These are phyloP conservation scores for Cutaneotrichosporon sp. DNA, from an alignment of 1,284 basidiomycete species.

Conservation along the genomic window DNA sequence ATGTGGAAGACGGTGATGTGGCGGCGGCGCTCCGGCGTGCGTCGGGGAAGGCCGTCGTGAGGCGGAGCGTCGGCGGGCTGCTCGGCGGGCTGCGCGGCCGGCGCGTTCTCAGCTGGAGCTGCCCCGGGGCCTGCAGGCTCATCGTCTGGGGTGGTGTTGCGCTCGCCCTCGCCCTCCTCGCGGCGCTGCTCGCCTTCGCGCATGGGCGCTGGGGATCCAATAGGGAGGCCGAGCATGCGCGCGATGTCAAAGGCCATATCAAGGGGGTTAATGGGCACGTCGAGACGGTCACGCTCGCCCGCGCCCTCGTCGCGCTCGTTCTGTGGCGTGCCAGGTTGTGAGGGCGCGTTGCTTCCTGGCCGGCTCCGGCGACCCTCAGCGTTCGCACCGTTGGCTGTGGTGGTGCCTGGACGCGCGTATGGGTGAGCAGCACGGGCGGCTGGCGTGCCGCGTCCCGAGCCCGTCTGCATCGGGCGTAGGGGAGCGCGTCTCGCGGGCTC, in stretches of 20 bases:
- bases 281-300: background rate
- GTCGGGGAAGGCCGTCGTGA: slow-evolving; percentile 11
- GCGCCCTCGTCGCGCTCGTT: background rate
- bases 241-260: slow-evolving; percentile 9
- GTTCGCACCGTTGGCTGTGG: background rate
- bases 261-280: background rate
- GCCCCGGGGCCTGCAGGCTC: background rate
- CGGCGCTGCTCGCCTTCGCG: slow-evolving; percentile 10
- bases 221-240: slow-evolving; percentile 23
- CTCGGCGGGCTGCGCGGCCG: background rate
- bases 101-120: background rate
- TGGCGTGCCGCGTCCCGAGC: slow-evolving; percentile 25
- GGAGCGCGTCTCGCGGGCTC: slow-evolving; percentile 28
- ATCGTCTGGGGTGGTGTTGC: background rate
- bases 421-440: slow-evolving; percentile 24
- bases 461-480: slow-evolving; percentile 30
- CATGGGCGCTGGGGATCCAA: slow-evolving; percentile 33
- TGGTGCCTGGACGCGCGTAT: slow-evolving; percentile 26
- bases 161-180: background rate
- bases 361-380: background rate
- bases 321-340: background rate
- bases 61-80: background rate
- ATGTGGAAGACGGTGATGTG: slow-evolving; percentile 19
- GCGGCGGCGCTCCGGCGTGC: slow-evolving; percentile 18
- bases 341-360: background rate